These are phyloP conservation scores for Rasamsonia emersonii DNA, from an alignment of 2,329 filamentous ascomycete genomes.

Conservation along the genomic window DNA sequence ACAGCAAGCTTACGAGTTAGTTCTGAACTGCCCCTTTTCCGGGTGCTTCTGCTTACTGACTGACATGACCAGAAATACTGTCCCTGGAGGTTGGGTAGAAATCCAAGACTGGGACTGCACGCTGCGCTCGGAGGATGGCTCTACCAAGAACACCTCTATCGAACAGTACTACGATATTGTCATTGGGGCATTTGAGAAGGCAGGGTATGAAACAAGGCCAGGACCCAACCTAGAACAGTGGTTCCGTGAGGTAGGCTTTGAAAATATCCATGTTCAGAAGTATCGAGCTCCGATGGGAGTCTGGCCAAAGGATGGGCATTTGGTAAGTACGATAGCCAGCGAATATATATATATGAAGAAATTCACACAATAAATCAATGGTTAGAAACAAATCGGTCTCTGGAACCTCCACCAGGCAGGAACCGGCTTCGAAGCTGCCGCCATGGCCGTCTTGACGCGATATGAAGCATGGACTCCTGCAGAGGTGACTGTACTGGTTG, in stretches of 20 bases:
- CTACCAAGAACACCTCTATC: not conserved
- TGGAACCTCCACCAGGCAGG: not conserved
- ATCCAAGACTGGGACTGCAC: conserved; percentile 1
- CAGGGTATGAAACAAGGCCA: not conserved
- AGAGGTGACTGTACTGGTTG: not conserved
- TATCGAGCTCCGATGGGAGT: conserved; percentile 3
- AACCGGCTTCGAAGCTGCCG: conserved; percentile 1
- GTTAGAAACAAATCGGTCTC: not conserved
- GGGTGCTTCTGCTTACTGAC: not conserved
- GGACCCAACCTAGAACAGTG: conserved; percentile 6
- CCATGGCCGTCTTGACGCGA: conserved; percentile 1
- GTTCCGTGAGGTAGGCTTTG: conserved; percentile 4
- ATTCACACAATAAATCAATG: not conserved
- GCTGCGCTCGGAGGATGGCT: not conserved
- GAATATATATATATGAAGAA: not conserved
- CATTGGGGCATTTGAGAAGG: not conserved
- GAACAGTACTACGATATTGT: not conserved
- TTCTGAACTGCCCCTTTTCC: not conserved
- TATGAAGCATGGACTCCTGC: not conserved
- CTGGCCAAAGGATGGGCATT: conserved; percentile 6
- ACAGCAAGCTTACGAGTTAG: not conserved
- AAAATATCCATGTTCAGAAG: conserved; percentile 4
- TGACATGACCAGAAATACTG: conserved; percentile 1
- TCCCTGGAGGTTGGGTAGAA: conserved; percentile 14
- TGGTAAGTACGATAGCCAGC: not conserved